phyloP scores from a whole-genome alignment of 306 rosid genomes.

The Styphnolobium japonicum region DNA sequence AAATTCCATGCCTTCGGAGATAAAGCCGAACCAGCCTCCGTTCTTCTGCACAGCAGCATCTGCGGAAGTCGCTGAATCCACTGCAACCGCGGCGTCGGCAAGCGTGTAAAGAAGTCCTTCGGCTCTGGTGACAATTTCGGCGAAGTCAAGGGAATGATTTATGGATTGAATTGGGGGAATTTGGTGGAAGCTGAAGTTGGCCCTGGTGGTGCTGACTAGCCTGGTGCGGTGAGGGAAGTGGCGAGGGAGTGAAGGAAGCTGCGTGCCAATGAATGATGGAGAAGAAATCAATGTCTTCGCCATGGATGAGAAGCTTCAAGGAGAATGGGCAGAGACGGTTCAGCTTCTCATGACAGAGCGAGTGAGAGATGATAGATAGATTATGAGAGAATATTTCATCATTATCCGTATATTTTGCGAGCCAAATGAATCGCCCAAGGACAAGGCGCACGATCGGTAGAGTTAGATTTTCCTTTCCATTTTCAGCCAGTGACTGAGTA shows the following conservation, averaged over 20 bases:
- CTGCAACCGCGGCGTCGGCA: slow-evolving; percentile 78
- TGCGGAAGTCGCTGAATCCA: slow-evolving; percentile 45
- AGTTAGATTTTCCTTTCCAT: slow-evolving; percentile 4
- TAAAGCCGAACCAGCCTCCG: slow-evolving; percentile 95
- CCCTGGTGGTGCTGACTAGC: slow-evolving; percentile 58
- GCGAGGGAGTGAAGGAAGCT: slow-evolving; percentile 64
- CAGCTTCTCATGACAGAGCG: slow-evolving; percentile 55
- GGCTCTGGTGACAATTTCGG: slow-evolving; percentile 42
- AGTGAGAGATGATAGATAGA: slow-evolving; percentile 28
- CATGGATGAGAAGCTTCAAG: slow-evolving; percentile 60
- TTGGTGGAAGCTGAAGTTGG: slow-evolving; percentile 75
- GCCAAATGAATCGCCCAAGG: background rate
- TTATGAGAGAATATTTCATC: slow-evolving; percentile 19
- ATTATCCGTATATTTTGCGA: slow-evolving; percentile 41
- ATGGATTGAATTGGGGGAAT: slow-evolving; percentile 65
- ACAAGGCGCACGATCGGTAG: background rate
- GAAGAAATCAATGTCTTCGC: slow-evolving; percentile 77
- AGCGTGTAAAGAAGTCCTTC: slow-evolving; percentile 88
- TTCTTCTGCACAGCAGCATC: slow-evolving; percentile 67
- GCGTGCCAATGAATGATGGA: slow-evolving; percentile 62
- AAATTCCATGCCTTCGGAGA: slow-evolving; percentile 85
- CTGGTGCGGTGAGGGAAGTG: slow-evolving; percentile 48
- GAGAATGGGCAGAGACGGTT: slow-evolving; percentile 6
- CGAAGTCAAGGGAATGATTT: slow-evolving; percentile 43
- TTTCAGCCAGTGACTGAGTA: slow-evolving; percentile 11